Evolutionary conservation across 371 early-diverging fungal genomes (phyloP).

Genomic region (Catenaria anguillulae): DNA sequence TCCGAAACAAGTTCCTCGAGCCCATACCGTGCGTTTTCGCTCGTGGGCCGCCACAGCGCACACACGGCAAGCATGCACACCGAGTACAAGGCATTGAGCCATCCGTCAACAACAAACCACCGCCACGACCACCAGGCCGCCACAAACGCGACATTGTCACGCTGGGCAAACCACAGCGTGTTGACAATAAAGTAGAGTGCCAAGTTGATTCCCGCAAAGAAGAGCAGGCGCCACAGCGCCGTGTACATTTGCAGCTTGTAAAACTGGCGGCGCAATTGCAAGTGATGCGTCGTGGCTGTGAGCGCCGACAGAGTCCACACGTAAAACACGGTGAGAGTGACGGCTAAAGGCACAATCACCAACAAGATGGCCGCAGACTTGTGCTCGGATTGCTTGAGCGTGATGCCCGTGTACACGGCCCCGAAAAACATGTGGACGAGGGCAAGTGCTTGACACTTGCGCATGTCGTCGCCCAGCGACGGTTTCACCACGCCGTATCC

Average conservation of each 20-base stretch:
- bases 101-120: slow-evolving; percentile 87
- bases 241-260: slow-evolving; percentile 82
- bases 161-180: slow-evolving; percentile 44
- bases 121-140: slow-evolving; percentile 66
- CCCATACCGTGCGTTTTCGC: slow-evolving; percentile 72
- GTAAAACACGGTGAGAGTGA: slow-evolving; percentile 83
- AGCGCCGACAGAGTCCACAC: slow-evolving; percentile 64
- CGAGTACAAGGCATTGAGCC: slow-evolving; percentile 66
- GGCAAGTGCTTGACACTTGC: slow-evolving; percentile 57
- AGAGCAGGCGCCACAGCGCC: slow-evolving; percentile 59
- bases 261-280: slow-evolving; percentile 62
- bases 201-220: slow-evolving; percentile 56
- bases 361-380: slow-evolving; percentile 53
- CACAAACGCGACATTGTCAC: slow-evolving; percentile 47
- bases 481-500: slow-evolving; percentile 94
- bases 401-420: slow-evolving; percentile 68
- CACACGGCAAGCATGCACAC: slow-evolving; percentile 58
- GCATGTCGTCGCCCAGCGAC: slow-evolving; percentile 78
- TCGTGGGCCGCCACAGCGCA: slow-evolving; percentile 83
- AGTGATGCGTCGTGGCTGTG: slow-evolving; percentile 42
- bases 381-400: slow-evolving; percentile 57
- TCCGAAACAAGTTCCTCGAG: slow-evolving; percentile 19
- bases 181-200: slow-evolving; percentile 64
- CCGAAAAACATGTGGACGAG: slow-evolving; percentile 74
- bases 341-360: slow-evolving; percentile 70